A percentile compares a stretch with the other conserved stretches of the same genome.
phyloP scores from a whole-genome alignment of 129 eudicot genomes.

The Flaveria brownii region DNA sequence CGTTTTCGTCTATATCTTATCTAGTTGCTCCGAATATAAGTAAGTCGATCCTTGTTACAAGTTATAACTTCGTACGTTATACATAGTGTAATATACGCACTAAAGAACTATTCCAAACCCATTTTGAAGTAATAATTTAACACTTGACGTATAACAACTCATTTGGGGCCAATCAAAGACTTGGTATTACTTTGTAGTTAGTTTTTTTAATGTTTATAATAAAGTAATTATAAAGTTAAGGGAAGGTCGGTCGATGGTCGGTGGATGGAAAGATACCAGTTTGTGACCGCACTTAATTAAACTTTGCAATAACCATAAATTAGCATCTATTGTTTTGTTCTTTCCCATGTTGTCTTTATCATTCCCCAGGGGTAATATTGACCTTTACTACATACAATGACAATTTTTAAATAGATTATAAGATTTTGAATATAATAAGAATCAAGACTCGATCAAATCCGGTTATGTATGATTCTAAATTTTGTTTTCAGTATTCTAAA shows the following conservation, averaged over 20 bases:
- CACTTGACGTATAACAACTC: not conserved
- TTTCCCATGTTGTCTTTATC: slow-evolving; percentile 13
- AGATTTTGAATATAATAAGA: not conserved
- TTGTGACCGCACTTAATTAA: slow-evolving; percentile 47
- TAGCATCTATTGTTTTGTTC: slow-evolving; percentile 20
- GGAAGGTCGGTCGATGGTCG: slow-evolving; percentile 70
- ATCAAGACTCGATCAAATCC: not conserved
- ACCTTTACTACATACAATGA: not conserved
- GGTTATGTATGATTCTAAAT: not conserved
- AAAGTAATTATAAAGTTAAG: slow-evolving; percentile 24
- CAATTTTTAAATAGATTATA: not conserved
- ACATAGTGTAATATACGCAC: too few relatives aligned
- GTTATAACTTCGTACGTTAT: too few relatives aligned
- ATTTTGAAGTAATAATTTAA: not conserved
- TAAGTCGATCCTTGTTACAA: too few relatives aligned
- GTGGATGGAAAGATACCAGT: slow-evolving; percentile 55
- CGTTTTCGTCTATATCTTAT: too few relatives aligned
- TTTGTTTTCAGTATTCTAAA: not conserved
- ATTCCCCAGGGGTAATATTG: slow-evolving; percentile 1
- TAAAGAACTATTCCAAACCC: too few relatives aligned
- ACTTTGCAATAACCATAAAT: slow-evolving; percentile 27
- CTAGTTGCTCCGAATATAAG: too few relatives aligned
- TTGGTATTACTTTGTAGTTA: not conserved
- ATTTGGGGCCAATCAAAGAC: not conserved
- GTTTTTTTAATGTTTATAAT: not conserved